Percentiles rank a stretch among this genome's conserved stretches.
Evolutionary conservation across 805 yeast species (phyloP).

Genomic region (Kuraishia floccosa): DNA sequence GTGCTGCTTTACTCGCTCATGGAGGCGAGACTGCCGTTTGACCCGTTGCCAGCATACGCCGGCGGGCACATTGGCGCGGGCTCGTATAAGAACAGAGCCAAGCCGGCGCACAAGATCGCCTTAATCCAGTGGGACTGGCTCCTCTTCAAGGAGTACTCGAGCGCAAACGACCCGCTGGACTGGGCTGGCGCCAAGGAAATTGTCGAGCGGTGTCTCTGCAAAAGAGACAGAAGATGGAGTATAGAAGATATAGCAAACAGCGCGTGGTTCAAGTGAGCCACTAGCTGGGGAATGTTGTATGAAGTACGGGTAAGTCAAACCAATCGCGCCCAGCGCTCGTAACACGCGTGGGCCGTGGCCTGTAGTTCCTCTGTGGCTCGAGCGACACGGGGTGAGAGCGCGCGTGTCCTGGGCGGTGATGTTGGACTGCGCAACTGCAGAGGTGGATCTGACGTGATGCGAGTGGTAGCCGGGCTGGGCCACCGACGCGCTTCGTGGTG

Average conservation of each 20-base stretch:
- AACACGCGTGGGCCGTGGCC: too few relatives aligned
- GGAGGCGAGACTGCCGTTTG: slow-evolving; percentile 89
- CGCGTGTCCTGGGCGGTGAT: too few relatives aligned
- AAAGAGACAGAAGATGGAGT: slow-evolving; percentile 31
- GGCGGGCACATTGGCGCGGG: slow-evolving; percentile 21
- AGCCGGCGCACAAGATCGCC: slow-evolving; percentile 83
- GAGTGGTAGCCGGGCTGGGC: too few relatives aligned
- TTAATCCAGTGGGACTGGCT: slow-evolving; percentile 89
- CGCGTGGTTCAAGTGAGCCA: slow-evolving; percentile 17
- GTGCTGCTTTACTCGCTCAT: slow-evolving; percentile 77
- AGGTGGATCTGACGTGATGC: too few relatives aligned
- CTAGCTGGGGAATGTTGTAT: background rate
- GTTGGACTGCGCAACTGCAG: too few relatives aligned
- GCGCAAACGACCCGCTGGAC: slow-evolving; percentile 9
- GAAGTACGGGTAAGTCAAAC: too few relatives aligned
- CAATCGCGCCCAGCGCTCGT: too few relatives aligned
- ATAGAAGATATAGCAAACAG: slow-evolving; percentile 20
- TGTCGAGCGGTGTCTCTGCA: slow-evolving; percentile 37
- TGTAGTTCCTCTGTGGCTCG: too few relatives aligned
- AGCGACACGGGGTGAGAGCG: too few relatives aligned
- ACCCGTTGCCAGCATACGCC: slow-evolving; percentile 53
- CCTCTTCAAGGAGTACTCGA: slow-evolving; percentile 20
- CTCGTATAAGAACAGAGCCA: slow-evolving; percentile 33
- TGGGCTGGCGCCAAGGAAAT: slow-evolving; percentile 37
- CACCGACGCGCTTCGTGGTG: too few relatives aligned